Evolutionary conservation across 768 basidiomycete genomes (phyloP).

Genomic region (Boletus rubescentipes): DNA sequence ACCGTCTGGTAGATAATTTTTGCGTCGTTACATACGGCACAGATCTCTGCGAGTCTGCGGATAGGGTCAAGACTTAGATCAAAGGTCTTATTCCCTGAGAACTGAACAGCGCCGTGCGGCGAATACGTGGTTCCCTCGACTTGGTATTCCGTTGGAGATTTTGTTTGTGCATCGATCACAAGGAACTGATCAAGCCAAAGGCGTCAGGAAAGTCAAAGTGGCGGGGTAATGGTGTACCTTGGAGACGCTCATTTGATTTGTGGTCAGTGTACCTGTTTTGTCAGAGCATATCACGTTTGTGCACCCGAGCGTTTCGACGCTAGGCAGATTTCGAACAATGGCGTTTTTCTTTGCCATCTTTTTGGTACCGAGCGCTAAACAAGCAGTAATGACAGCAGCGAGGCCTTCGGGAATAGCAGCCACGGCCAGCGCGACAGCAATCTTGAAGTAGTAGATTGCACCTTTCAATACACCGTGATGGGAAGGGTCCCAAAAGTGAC

Average conservation of each 20-base stretch:
- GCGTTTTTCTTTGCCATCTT: slow-evolving; percentile 99
- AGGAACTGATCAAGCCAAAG: slow-evolving; percentile 57
- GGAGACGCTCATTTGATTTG: slow-evolving; percentile 96
- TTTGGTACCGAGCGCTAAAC: slow-evolving; percentile 93
- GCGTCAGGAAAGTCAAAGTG: slow-evolving; percentile 8
- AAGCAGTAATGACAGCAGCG: slow-evolving; percentile 98
- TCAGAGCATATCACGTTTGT: slow-evolving; percentile 99
- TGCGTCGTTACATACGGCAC: slow-evolving; percentile 92
- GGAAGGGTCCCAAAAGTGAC: slow-evolving; percentile 93
- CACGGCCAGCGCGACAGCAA: slow-evolving; percentile 97
- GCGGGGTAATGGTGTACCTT: slow-evolving; percentile 43
- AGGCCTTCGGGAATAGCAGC: slow-evolving; percentile 98
- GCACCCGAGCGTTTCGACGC: slow-evolving; percentile 96
- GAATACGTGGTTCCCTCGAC: slow-evolving; percentile 95
- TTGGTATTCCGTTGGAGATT: slow-evolving; percentile 59
- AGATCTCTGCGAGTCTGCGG: slow-evolving; percentile 86
- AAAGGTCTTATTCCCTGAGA: slow-evolving; percentile 61
- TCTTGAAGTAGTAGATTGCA: slow-evolving; percentile 98
- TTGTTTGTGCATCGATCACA: slow-evolving; percentile 56
- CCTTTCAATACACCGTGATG: slow-evolving; percentile 91
- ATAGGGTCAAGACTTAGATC: slow-evolving; percentile 68
- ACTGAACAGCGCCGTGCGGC: slow-evolving; percentile 72
- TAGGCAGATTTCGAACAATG: slow-evolving; percentile 93
- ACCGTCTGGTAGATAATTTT: slow-evolving; percentile 83
- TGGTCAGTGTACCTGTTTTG: slow-evolving; percentile 96